These are phyloP conservation scores for Tetracladium setigerum DNA, from an alignment of 495 filamentous ascomycete genomes.

Conservation along the genomic window DNA sequence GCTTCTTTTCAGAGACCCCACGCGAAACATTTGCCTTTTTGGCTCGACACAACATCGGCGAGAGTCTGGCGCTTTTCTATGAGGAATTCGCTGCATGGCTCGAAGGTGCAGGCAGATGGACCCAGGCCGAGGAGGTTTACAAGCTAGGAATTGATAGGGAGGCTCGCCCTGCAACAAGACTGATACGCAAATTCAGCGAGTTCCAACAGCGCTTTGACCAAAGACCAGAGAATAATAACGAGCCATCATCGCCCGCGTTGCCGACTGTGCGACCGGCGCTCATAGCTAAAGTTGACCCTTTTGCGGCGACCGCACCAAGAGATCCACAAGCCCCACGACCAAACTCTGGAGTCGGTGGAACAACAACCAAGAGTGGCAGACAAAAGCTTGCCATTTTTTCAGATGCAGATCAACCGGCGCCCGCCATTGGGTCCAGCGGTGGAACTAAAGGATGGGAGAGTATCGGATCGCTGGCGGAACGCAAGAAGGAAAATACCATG, in stretches of 20 bases:
- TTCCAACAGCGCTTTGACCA: conserved; percentile 72
- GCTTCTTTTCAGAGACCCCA: conserved; percentile 84
- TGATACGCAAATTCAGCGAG: conserved; percentile 82
- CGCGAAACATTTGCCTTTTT: conserved; percentile 89
- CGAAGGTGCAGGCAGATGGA: conserved; percentile 77
- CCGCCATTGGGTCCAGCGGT: conserved; percentile 37
- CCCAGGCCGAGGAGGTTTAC: conserved; percentile 90
- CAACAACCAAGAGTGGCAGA: conserved; percentile 48
- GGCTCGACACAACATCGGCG: conserved; percentile 79
- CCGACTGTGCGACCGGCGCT: conserved; percentile 78
- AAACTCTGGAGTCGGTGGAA: conserved; percentile 32
- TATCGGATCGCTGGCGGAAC: conserved; percentile 75
- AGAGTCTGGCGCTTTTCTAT: conserved; percentile 87
- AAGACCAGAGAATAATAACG: conserved; percentile 46
- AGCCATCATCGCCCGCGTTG: conserved; percentile 78
- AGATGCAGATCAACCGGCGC: conserved; percentile 51
- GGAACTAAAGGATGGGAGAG: conserved; percentile 78
- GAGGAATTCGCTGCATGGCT: conserved; percentile 94
- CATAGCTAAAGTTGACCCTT: conserved; percentile 79
- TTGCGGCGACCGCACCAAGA: conserved; percentile 39
- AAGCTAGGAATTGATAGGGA: conserved; percentile 79
- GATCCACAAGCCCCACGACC: conserved; percentile 62
- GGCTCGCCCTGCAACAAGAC: conserved; percentile 71
- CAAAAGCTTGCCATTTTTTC: conserved; percentile 92
- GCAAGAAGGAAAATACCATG: conserved; percentile 88